Evolutionary conservation across 192 early-diverging fungal genomes (phyloP).

Genomic region (Diversispora epigaea): DNA sequence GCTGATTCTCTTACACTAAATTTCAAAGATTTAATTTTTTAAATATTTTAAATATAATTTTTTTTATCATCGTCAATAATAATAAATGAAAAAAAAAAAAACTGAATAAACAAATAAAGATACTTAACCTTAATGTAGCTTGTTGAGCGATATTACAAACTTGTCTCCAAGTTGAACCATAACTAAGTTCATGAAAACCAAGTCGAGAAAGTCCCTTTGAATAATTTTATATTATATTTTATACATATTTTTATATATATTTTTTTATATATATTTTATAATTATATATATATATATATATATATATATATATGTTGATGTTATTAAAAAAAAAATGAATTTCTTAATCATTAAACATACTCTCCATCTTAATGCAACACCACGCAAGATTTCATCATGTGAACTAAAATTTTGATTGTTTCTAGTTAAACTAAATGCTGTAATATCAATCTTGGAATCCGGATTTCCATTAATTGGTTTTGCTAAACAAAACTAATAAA

Average conservation of each 20-base stretch:
- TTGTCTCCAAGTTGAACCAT: constrained; percentile 78
- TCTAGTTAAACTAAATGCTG: constrained; percentile 62
- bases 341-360: constrained; percentile 34
- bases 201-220: constrained; percentile 46
- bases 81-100: constrained; percentile 13
- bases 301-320: no score
- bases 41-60: no score
- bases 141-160: constrained; percentile 57
- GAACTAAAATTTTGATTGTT: constrained; percentile 66
- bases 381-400: constrained; percentile 72
- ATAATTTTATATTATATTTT: neutral
- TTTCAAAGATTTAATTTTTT: neutral
- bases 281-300: neutral
- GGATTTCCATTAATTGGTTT: constrained; percentile 75
- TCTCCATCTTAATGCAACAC: constrained; percentile 57
- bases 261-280: neutral
- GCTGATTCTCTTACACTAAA: constrained; percentile 70
- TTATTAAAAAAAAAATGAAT: neutral
- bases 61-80: neutral
- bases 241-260: no score
- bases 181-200: constrained; percentile 68
- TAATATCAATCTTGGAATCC: constrained; percentile 61
- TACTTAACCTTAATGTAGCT: constrained; percentile 59
- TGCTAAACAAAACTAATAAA: constrained; percentile 57
- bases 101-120: constrained; percentile 7